Base-by-base conservation (phyloP, 768 basidiomycete species). In the Trametes cinnabarina region DNA sequence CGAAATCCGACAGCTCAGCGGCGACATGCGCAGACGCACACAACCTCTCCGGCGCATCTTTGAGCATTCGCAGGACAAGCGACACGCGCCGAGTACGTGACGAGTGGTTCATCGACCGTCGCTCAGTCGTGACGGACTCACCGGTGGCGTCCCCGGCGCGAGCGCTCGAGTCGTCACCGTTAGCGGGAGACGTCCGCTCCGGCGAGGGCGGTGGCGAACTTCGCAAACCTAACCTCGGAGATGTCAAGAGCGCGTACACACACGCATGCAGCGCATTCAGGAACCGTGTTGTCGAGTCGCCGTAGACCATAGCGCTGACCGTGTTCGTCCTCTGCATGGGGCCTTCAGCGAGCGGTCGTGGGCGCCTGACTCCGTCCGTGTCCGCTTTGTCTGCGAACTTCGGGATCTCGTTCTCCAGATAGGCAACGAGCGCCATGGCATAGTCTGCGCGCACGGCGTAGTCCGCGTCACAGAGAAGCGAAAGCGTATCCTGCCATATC, bases 401-500 rank as follows among this genome's bases (percentile, higher is more conserved):
- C 4, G 84, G 80, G 67, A 93, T 84, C 73, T 97, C 94, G 56
- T 84, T 77, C 37, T 81, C 76, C 59, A 95, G 73, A 72, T 93
- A 97, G 46, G 85, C 83, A 3, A 88, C 73, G n/a, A 97, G 72
- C 4, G 86, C 83, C 35, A 80, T 74, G 0, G 86, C 81, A 68
- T 94, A 95, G 62, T 91, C 89, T 12, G 83, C 81, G 54, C 94
- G 85, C 20, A 95, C 85, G n/a, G 82, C 75, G 64, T 82, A 87
- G 55, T 92, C 86, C 12, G 74, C 70, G 68, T 96, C 92, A 68
- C 92, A 95, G 4, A 96, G 72, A 25, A 97, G 77, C 47, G 87
- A 88, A 42, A 96, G 71, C 2, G 91, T 94, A 60, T 96, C 94
- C 68, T 94, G 91, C 93, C 93, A 96, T 32, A 88, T 82, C 67